Evolutionary conservation across 768 basidiomycete species (phyloP).

Genomic region (Pulveroboletus frians): DNA sequence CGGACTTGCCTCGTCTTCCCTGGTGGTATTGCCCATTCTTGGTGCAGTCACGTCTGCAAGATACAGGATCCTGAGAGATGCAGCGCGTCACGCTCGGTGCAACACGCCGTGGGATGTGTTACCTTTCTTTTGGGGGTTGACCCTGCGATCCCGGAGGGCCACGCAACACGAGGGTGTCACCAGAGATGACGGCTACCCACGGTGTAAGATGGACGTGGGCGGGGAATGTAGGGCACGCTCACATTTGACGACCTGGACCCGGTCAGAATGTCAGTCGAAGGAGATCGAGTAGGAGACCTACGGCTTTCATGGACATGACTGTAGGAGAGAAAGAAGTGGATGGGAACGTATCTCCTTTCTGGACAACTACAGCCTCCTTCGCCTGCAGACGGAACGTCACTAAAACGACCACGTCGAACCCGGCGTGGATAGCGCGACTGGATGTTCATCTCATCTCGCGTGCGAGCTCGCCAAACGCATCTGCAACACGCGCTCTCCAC

Average conservation of each 20-base stretch:
- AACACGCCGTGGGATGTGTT: conserved; percentile 11
- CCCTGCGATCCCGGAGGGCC: conserved; percentile 73
- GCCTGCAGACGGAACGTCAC: not conserved
- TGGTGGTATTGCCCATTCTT: conserved; percentile 70
- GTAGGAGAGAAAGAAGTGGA: not conserved
- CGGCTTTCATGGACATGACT: conserved; percentile 72
- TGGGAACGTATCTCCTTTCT: conserved; percentile 1
- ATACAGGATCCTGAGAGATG: conserved; percentile 65
- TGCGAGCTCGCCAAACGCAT: not conserved
- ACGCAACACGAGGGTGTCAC: conserved; percentile 83
- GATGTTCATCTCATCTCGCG: not conserved
- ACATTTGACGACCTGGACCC: conserved; percentile 57
- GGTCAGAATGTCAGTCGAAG: not conserved
- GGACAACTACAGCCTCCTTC: not conserved
- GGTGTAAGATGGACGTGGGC: conserved; percentile 12
- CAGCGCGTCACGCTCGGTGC: conserved; percentile 8
- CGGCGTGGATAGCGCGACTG: not conserved
- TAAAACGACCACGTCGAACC: too few species aligned
- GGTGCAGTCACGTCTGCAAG: conserved; percentile 86
- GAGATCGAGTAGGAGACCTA: conserved; percentile 32
- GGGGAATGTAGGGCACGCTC: conserved; percentile 11
- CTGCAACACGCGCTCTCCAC: conserved; percentile 17
- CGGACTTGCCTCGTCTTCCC: conserved; percentile 78
- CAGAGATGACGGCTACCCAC: conserved; percentile 75
- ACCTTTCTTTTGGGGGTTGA: conserved; percentile 89